Conservation (phyloP, 2,329 filamentous ascomycete species). For the Fusarium illudens region DNA sequence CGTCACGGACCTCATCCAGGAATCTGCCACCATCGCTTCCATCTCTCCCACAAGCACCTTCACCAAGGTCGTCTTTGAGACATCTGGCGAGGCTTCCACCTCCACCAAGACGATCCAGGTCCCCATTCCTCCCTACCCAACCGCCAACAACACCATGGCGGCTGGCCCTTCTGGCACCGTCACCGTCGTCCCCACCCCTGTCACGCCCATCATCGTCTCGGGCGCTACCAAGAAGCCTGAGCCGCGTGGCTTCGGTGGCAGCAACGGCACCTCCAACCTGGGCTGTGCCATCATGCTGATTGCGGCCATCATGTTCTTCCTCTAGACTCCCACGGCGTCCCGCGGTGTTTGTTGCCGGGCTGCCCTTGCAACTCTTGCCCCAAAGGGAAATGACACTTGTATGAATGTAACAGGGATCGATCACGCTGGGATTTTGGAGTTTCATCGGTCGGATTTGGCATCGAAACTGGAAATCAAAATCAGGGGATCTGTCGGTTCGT, state of each 20-base stretch:
- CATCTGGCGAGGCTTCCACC: conserved; percentile 39
- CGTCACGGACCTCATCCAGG: conserved; percentile 25
- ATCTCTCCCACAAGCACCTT: conserved; percentile 40
- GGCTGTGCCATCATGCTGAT: conserved; percentile 50
- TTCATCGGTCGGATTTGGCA: conserved; percentile 34
- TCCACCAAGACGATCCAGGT: conserved; percentile 48
- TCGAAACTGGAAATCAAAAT: conserved; percentile 37
- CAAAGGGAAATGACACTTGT: conserved; percentile 4
- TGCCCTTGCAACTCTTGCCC: background rate
- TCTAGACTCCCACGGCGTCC: conserved; percentile 37
- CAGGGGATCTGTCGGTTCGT: conserved; percentile 24
- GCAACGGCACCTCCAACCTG: conserved; percentile 45
- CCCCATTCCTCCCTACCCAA: conserved; percentile 39
- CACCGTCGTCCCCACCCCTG: conserved; percentile 30
- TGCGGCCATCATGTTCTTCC: conserved; percentile 45
- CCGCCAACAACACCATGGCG: conserved; percentile 43
- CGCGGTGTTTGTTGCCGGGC: background rate
- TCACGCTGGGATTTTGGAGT: conserved; percentile 26
- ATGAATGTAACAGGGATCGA: conserved; percentile 5
- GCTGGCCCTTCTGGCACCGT: conserved; percentile 39
- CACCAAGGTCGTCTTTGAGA: conserved; percentile 46
- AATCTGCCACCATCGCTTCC: conserved; percentile 24
- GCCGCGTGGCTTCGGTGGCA: conserved; percentile 42
- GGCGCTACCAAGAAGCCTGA: conserved; percentile 46
- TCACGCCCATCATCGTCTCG: conserved; percentile 45